Evolutionary conservation across 805 yeast species (phyloP).

Genomic region (Yarrowia divulgata): DNA sequence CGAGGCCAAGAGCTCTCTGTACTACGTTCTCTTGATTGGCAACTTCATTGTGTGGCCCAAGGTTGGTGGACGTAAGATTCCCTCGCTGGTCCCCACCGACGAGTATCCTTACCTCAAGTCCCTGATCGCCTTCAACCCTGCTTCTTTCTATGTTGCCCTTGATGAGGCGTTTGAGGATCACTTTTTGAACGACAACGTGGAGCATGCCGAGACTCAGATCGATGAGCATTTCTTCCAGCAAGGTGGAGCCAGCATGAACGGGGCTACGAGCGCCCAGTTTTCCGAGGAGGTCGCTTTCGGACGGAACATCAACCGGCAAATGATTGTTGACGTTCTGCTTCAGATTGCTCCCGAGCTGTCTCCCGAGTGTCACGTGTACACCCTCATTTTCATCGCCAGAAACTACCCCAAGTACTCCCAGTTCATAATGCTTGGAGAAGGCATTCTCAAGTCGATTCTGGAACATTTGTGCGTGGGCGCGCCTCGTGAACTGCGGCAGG

Average conservation of each 20-base stretch:
- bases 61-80: conserved; percentile 15
- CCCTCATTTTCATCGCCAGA: conserved; percentile 77
- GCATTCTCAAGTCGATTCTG: conserved; percentile 58
- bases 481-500: conserved; percentile 54
- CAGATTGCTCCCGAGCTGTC: conserved; percentile 58
- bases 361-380: conserved; percentile 49
- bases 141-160: conserved; percentile 68
- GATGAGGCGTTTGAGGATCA: conserved; percentile 87
- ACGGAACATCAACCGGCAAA: conserved; percentile 68
- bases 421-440: conserved; percentile 74
- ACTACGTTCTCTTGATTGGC: conserved; percentile 67
- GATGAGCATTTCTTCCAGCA: conserved; percentile 43
- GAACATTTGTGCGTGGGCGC: conserved; percentile 55
- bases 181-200: conserved; percentile 61
- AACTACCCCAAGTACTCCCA: conserved; percentile 87
- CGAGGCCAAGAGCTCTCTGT: conserved; percentile 60
- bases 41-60: conserved; percentile 34
- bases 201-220: conserved; percentile 50
- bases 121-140: conserved; percentile 63
- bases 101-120: conserved; percentile 71
- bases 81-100: conserved; percentile 40
- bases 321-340: conserved; percentile 73
- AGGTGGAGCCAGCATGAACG: conserved; percentile 29
- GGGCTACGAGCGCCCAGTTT: conserved; percentile 19
- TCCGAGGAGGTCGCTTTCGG: conserved; percentile 45